phyloP scores from a whole-genome alignment of 768 basidiomycete species.

The Trichaptum fuscoviolaceum region DNA sequence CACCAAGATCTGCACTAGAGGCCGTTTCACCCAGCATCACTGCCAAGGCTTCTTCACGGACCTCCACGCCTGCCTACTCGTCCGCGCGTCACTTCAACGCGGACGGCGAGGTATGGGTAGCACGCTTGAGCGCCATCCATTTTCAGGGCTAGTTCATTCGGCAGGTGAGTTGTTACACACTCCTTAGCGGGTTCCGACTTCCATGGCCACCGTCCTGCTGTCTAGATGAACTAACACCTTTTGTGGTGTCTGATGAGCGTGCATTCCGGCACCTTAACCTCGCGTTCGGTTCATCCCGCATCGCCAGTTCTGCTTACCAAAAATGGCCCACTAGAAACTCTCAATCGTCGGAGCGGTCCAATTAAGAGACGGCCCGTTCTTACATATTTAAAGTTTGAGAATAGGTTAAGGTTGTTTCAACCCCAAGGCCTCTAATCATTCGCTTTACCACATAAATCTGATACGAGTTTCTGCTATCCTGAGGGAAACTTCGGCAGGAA shows the following conservation, averaged over 20 bases:
- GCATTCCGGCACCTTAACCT: slow-evolving; percentile 79
- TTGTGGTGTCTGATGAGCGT: slow-evolving; percentile 83
- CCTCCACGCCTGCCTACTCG: slow-evolving; percentile 77
- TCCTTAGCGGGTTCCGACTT: slow-evolving; percentile 83
- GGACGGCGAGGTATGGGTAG: slow-evolving; percentile 81
- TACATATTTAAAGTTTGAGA: slow-evolving; percentile 67
- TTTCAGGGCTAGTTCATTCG: slow-evolving; percentile 89
- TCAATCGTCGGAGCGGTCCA: slow-evolving; percentile 50
- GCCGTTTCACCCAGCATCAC: slow-evolving; percentile 69
- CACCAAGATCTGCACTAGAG: slow-evolving; percentile 86
- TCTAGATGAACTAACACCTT: slow-evolving; percentile 85
- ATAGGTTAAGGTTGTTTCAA: slow-evolving; percentile 86
- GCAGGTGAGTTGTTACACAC: slow-evolving; percentile 88
- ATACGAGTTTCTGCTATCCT: slow-evolving; percentile 61
- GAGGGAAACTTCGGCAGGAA: slow-evolving; percentile 89
- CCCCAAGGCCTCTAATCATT: slow-evolving; percentile 91
- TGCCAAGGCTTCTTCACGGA: slow-evolving; percentile 75
- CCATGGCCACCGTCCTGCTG: slow-evolving; percentile 86
- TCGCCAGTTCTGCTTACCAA: slow-evolving; percentile 71
- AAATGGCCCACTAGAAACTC: slow-evolving; percentile 71
- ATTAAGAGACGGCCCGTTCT: slow-evolving; percentile 46
- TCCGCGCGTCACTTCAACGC: slow-evolving; percentile 65
- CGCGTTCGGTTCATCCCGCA: slow-evolving; percentile 66
- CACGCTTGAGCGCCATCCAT: slow-evolving; percentile 87
- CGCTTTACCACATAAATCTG: slow-evolving; percentile 65